Conservation (phyloP, 2,329 filamentous ascomycete species). For the Hypoxylon rubiginosum region DNA sequence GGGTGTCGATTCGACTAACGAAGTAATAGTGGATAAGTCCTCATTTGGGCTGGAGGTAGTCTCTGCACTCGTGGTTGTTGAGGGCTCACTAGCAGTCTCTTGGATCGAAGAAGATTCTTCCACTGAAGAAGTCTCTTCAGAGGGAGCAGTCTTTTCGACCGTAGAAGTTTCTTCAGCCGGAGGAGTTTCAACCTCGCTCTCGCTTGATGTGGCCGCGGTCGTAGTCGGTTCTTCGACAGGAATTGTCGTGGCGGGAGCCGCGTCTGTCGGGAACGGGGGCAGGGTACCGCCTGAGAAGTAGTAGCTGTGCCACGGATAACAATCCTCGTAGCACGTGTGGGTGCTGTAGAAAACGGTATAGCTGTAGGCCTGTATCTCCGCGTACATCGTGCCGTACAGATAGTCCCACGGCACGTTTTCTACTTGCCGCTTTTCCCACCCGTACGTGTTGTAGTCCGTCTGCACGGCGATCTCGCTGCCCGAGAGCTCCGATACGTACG, state of each 20-base stretch:
- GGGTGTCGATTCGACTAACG: neutral
- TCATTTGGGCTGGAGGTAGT: neutral
- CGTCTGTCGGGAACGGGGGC: slow-evolving; percentile 7
- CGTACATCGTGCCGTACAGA: slow-evolving; percentile 24
- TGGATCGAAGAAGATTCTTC: neutral
- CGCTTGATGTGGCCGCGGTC: neutral
- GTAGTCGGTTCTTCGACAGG: neutral
- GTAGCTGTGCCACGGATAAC: slow-evolving; percentile 20
- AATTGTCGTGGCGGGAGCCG: slow-evolving; percentile 9
- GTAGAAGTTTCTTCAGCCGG: neutral
- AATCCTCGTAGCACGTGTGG: slow-evolving; percentile 29
- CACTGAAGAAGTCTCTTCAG: neutral
- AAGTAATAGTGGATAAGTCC: neutral
- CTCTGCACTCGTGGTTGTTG: neutral
- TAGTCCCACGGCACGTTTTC: slow-evolving; percentile 33
- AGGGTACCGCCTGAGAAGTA: slow-evolving; percentile 25
- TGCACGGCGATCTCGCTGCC: slow-evolving; percentile 25
- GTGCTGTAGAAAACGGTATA: slow-evolving; percentile 32
- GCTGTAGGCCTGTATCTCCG: slow-evolving; percentile 10
- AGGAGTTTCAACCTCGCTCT: neutral
- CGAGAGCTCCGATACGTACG: slow-evolving; percentile 24
- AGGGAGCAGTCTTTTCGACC: neutral
- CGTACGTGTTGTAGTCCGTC: slow-evolving; percentile 24
- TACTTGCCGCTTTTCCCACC: slow-evolving; percentile 26
- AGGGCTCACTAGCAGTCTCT: neutral